These are phyloP conservation scores for barley (Hordeum vulgare) DNA, from an alignment of 176 grass and related monocot species.

Conservation along the genomic window MorexV3_pseudomolecules_assembly NC_058519.1:3504569-3505068, in stretches of 20 bases:
- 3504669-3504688: not conserved
- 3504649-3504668: not conserved
- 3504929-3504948: not conserved
- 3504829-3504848: not conserved
- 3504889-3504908: too few relatives aligned
- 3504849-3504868: not conserved
- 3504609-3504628: not conserved
- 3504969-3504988: not conserved
- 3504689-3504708: not conserved
- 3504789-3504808: too few relatives aligned
- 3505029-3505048: too few relatives aligned
- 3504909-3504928: not conserved
- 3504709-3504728: not conserved
- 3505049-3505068: too few relatives aligned
- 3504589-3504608: not conserved
- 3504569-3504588: slow-evolving; percentile 23
- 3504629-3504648: not conserved
- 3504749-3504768: not conserved
- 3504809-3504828: not conserved
- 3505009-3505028: too few relatives aligned
- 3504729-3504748: not conserved
- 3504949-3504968: not conserved
- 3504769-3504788: not conserved
- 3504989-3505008: too few relatives aligned
- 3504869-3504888: not conserved